Percentiles rank a stretch among this genome's conserved stretches.
These are phyloP conservation scores for Globisporangium abappressorium DNA, from an alignment of 352 stramenopile species.

Conservation along the genomic window DNA sequence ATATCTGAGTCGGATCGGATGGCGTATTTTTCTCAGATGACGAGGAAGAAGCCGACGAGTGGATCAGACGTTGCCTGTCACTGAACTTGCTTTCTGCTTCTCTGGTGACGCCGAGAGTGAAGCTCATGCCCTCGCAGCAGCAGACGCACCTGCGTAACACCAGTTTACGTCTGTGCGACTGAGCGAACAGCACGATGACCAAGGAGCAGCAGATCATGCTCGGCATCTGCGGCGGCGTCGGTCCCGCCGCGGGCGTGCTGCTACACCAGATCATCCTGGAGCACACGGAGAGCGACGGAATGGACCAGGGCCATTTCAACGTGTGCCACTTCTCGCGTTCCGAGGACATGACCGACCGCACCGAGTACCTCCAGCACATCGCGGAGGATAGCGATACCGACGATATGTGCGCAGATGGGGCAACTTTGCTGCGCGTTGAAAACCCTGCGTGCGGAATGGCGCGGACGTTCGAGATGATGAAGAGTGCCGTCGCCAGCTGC, in stretches of 20 bases:
- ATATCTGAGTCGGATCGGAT: background rate
- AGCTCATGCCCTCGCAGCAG: slow-evolving; percentile 2
- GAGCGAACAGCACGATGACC: slow-evolving; percentile 18
- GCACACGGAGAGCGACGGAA: slow-evolving; percentile 59
- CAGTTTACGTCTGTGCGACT: slow-evolving; percentile 1
- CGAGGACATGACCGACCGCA: slow-evolving; percentile 73
- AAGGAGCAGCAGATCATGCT: slow-evolving; percentile 49
- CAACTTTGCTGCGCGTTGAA: slow-evolving; percentile 27
- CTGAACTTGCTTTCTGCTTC: background rate
- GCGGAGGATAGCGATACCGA: background rate
- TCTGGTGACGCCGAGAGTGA: slow-evolving; percentile 2
- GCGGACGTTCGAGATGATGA: slow-evolving; percentile 72
- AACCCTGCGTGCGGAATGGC: slow-evolving; percentile 75
- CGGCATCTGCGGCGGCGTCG: slow-evolving; percentile 72
- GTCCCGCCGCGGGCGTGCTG: slow-evolving; percentile 61
- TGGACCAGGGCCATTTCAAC: slow-evolving; percentile 64
- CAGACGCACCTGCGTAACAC: background rate
- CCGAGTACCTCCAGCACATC: slow-evolving; percentile 46
- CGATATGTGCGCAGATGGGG: background rate
- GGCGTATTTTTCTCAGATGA: slow-evolving; percentile 2
- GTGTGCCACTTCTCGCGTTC: slow-evolving; percentile 74
- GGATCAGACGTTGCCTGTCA: background rate
- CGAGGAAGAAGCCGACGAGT: slow-evolving; percentile 4
- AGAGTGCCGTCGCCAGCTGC: slow-evolving; percentile 32
- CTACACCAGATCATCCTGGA: slow-evolving; percentile 73